Percentiles rank a stretch among this genome's conserved stretches.
Conservation (phyloP, 139 green algal species). For the Chlorella vulgaris region DNA sequence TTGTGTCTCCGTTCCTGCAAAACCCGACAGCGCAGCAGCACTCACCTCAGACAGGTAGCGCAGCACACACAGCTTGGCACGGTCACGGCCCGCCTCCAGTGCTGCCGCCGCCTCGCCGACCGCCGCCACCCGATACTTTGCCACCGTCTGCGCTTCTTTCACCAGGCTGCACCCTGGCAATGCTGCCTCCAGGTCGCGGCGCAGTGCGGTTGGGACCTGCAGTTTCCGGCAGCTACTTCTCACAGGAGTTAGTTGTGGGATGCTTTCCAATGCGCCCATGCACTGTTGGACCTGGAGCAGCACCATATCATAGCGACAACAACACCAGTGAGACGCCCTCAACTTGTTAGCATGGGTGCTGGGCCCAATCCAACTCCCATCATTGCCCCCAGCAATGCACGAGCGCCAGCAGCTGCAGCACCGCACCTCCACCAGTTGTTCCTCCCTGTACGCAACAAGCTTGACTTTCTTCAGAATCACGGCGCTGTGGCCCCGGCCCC, state of each 20-base stretch:
- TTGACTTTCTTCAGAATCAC: constrained; percentile 2
- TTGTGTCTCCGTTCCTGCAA: not conserved
- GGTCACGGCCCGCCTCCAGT: not conserved
- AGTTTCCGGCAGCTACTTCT: too few species aligned
- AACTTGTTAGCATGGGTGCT: too few species aligned
- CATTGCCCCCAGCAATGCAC: too few species aligned
- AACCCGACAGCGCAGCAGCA: not conserved
- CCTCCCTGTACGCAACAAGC: constrained; percentile 6
- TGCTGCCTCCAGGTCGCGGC: constrained; percentile 1
- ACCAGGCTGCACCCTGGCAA: not conserved
- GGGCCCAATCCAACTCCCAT: too few species aligned
- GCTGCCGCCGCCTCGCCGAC: not conserved
- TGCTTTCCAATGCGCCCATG: too few species aligned
- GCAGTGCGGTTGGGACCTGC: constrained; percentile 25
- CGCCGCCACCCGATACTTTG: not conserved
- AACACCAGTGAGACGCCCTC: too few species aligned
- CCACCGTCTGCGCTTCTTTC: constrained; percentile 33
- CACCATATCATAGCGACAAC: too few species aligned
- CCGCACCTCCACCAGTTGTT: constrained; percentile 25
- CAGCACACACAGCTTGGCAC: constrained; percentile 23
- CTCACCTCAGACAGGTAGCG: constrained; percentile 30
- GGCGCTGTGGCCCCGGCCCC: not conserved
- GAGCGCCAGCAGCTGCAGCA: too few species aligned
- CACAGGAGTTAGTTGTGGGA: too few species aligned
- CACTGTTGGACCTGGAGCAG: too few species aligned